These are phyloP conservation scores for Chloromonas sp. DNA, from an alignment of 163 green algal genomes.

Conservation along the genomic window DNA sequence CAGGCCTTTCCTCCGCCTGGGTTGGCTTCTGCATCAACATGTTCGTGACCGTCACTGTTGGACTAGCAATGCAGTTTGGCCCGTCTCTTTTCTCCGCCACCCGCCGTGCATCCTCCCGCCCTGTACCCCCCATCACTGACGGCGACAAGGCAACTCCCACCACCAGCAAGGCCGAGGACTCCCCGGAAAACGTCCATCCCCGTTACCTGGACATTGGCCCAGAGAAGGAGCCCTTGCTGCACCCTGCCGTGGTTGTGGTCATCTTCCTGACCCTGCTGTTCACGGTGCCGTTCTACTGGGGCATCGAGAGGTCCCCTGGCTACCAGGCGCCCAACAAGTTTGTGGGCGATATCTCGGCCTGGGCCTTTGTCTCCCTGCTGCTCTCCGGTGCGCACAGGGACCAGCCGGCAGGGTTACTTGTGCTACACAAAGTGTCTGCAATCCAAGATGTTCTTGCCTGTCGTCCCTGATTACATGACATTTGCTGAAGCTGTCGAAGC, in stretches of 20 bases:
- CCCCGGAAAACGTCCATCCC: not conserved
- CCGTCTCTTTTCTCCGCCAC: constrained; percentile 10
- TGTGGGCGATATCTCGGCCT: not conserved
- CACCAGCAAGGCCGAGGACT: not conserved
- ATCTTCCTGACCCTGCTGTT: not conserved
- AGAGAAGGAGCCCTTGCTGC: not conserved
- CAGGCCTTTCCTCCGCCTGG: constrained; percentile 35
- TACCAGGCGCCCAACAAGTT: not conserved
- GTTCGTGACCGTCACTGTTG: constrained; percentile 26
- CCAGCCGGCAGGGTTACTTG: not conserved
- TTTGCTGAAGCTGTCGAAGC: too few relatives aligned
- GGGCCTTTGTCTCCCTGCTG: not conserved
- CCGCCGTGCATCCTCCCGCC: not conserved
- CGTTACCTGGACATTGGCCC: not conserved
- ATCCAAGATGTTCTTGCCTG: not conserved
- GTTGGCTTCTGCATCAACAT: constrained; percentile 45
- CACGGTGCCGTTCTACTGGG: not conserved
- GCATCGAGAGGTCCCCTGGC: not conserved
- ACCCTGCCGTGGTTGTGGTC: not conserved
- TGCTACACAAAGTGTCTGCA: not conserved
- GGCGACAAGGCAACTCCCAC: not conserved
- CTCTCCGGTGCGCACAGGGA: not conserved
- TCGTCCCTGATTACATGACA: not conserved
- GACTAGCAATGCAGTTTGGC: constrained; percentile 26
- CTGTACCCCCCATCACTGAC: not conserved